Evolutionary conservation across 2,329 filamentous ascomycete species (phyloP), one percentile per base, ranked within the genome.

Genomic region (Colletotrichum siamense): DNA sequence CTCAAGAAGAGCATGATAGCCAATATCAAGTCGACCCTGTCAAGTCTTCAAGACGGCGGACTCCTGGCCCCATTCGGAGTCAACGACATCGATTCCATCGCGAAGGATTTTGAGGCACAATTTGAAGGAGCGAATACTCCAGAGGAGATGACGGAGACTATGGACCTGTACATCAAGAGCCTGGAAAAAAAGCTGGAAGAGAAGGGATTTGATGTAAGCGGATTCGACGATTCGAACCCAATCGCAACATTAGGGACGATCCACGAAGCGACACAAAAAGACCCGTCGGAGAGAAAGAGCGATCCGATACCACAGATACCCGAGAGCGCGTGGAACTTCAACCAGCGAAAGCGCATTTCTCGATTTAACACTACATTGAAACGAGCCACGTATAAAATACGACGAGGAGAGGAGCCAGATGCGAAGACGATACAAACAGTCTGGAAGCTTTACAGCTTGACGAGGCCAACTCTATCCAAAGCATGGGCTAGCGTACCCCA

Each of bases 401-500:
- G 80, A n/a, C 80, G 81, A 24, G 79, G 79, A 15, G 77, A 78
- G 34, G 66, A 71, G n/a, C 52, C 73, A 13, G 71, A 79, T 7
- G 80, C 80, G 22, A 85, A 82, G 77, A 84, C 84, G 5, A 82
- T 88, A 24, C 82, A 81, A 30, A 81, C 83, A 2, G 83, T 87
- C 6, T 92, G 90, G 87, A 88, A 87, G 76, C 84, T 84, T 13
- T 92, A 92, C 79, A 86, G 87, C 63, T 83, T 84, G 0, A 87
- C 88, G 4, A 85, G 89, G 13, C 82, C 83, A 16, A 81, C 83
- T 8, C 83, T 92, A 57, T 83, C 87, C 2, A 84, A 84, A 24
- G 82, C 85, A 12, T 89, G 92, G 84, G 82, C 87, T 44, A 87
- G 88, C 34, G 88, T 96, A n/a, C 90, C 94, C 1, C 81, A 87